Evolutionary conservation across 2,329 filamentous ascomycete genomes (phyloP).

Genomic region (Ceratocystis cacaofunesta): DNA sequence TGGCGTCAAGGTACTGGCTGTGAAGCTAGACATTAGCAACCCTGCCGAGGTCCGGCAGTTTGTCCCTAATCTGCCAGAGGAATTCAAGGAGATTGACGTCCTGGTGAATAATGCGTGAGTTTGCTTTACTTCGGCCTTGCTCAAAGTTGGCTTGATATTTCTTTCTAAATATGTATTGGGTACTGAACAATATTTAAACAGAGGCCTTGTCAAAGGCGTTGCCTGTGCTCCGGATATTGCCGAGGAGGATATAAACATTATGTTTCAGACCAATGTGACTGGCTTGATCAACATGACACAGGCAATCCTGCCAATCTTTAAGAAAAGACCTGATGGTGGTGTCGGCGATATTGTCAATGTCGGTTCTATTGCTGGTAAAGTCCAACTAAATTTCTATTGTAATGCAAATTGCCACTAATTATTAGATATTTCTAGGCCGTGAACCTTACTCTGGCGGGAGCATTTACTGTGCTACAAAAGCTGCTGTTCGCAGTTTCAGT

Average conservation of each 20-base stretch:
- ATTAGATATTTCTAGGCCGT: constrained; percentile 32
- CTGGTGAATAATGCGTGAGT: constrained; percentile 91
- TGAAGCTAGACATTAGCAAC: constrained; percentile 78
- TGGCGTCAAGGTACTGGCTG: constrained; percentile 67
- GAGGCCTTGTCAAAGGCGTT: constrained; percentile 77
- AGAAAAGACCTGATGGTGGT: constrained; percentile 58
- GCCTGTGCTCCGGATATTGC: constrained; percentile 73
- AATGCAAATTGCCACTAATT: background rate
- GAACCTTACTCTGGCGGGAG: constrained; percentile 73
- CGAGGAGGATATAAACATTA: constrained; percentile 65
- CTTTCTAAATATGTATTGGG: too few species aligned
- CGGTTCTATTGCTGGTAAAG: constrained; percentile 65
- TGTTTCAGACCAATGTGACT: constrained; percentile 89
- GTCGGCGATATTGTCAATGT: constrained; percentile 90
- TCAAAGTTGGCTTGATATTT: too few species aligned
- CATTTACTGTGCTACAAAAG: constrained; percentile 90
- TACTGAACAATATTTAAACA: constrained; percentile 25
- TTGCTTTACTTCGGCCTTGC: background rate
- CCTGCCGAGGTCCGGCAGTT: constrained; percentile 59
- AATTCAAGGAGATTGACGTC: constrained; percentile 73
- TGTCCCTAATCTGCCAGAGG: constrained; percentile 57
- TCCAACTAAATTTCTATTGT: background rate
- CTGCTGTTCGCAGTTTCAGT: constrained; percentile 72
- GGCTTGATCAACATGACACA: constrained; percentile 96
- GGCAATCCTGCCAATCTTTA: constrained; percentile 70